Base-by-base conservation (phyloP, 768 basidiomycete genomes). In the Inosperma sp. region DNA sequence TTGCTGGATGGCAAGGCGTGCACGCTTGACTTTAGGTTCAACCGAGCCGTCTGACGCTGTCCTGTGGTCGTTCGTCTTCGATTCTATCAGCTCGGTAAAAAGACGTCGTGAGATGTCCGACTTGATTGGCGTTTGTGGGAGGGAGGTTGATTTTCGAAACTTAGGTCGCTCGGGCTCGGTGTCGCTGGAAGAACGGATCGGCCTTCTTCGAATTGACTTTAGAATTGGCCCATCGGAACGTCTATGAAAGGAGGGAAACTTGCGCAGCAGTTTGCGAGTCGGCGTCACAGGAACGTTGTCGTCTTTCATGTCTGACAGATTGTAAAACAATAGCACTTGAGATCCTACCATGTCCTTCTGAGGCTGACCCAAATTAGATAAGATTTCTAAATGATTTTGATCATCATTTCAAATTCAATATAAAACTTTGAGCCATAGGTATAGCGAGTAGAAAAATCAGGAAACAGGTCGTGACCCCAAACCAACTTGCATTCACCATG, bases 1-100 rank as follows among this genome's bases (percentile, higher is more conserved):
- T 49, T 80, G 80, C 59, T 86, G 82, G 10, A 88, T 67, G 1
- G 84, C 81, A 33, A 86, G 66, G 48, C 77, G 68, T 3, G 73
- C 67, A 13, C 34, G 33, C 36, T 36, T 7, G 27, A n/a, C n/a
- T n/a, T n/a, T n/a, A 5, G n/a, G 26, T 27, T 5, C 26, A 17
- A 19, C 21, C 44, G 23, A 35, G 29, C 16, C 33, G 16, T 36
- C 31, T 4, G 34, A 19, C n/a, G n/a, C n/a, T n/a, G 34, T 26
- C 25, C 17, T 36, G 22, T 36, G 21, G 5, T 21, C 27, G 4
- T 14, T 22, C 14, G 29, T 22, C 14, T 2, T 13, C 39, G n/a
- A 23, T 5, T 6, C 5, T 34, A n/a, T 10, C n/a, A 21, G 19
- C 33, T n/a, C n/a, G n/a, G n/a, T n/a, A n/a, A n/a, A n/a, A n/a